Conservation (phyloP, 108 stramenopile genomes). For the Discostella stelligeroides region DNA sequence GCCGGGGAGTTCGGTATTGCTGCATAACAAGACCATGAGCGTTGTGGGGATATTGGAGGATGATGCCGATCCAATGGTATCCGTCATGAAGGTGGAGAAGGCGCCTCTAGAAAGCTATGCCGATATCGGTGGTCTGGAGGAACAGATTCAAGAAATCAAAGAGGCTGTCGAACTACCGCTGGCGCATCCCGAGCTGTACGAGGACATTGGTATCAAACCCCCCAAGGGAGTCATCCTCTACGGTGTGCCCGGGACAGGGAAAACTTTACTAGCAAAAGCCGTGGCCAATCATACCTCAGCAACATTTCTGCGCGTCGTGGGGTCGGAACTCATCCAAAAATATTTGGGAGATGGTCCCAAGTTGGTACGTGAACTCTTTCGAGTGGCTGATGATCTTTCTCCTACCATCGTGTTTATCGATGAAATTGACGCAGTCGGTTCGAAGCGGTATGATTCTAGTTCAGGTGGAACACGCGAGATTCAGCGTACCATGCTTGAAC, state of each 20-base stretch:
- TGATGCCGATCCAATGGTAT: conserved; percentile 98
- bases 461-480: conserved; percentile 97
- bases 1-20: conserved; percentile 94
- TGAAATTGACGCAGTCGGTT: conserved; percentile 99
- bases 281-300: conserved; percentile 99
- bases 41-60: conserved; percentile 98
- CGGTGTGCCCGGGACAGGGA: conserved; percentile 98
- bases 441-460: conserved; percentile 96
- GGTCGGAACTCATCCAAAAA: conserved; percentile 98
- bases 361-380: conserved; percentile 97
- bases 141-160: conserved; percentile 99
- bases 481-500: conserved; percentile 99
- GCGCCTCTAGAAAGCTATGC: conserved; percentile 98
- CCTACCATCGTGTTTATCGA: conserved; percentile 99
- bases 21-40: conserved; percentile 98
- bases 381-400: conserved; percentile 94
- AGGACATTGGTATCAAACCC: conserved; percentile 97
- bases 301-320: conserved; percentile 97
- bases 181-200: conserved; percentile 99
- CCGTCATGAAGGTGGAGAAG: conserved; percentile 99
- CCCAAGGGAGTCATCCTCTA: conserved; percentile 98
- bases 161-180: conserved; percentile 99
- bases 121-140: conserved; percentile 98
- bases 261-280: conserved; percentile 98
- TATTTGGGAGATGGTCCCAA: conserved; percentile 99